These are phyloP conservation scores for Monosporascus sp. DNA, from an alignment of 2,329 filamentous ascomycete genomes.

Conservation along the genomic window DNA sequence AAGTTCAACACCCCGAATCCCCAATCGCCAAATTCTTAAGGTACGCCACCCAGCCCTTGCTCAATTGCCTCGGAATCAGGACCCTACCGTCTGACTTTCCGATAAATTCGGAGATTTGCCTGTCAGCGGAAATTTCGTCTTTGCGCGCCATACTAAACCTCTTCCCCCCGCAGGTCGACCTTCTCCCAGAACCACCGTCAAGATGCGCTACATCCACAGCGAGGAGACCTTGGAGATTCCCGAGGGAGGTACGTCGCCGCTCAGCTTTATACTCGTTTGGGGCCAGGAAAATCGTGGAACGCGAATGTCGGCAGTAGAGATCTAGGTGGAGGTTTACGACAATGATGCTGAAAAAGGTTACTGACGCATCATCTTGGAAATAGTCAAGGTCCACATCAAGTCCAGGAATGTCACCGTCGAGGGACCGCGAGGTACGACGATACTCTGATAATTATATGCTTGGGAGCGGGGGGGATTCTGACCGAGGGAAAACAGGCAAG, in stretches of 20 bases:
- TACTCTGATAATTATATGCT: slow-evolving; percentile 4
- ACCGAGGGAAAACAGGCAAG: slow-evolving; percentile 60
- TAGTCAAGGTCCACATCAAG: slow-evolving; percentile 98
- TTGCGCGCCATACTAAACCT: background rate
- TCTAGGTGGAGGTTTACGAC: background rate
- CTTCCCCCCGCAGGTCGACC: slow-evolving; percentile 14
- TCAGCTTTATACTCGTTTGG: background rate
- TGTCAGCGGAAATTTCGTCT: background rate
- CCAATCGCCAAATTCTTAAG: background rate
- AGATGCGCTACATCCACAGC: slow-evolving; percentile 99
- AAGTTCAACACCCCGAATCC: background rate
- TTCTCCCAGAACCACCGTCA: slow-evolving; percentile 49
- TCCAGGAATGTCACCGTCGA: slow-evolving; percentile 94
- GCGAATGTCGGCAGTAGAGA: background rate
- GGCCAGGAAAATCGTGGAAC: background rate
- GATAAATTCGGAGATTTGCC: background rate
- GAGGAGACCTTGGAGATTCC: slow-evolving; percentile 93
- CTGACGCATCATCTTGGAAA: slow-evolving; percentile 33
- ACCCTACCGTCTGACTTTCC: background rate
- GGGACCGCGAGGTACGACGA: slow-evolving; percentile 76
- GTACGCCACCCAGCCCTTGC: background rate
- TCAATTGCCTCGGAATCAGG: background rate
- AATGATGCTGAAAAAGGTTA: slow-evolving; percentile 10
- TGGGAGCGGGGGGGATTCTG: slow-evolving; percentile 16
- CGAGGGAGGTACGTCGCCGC: slow-evolving; percentile 76